phyloP scores from a whole-genome alignment of 257 asterid species.

The Petrea volubilis region DNA sequence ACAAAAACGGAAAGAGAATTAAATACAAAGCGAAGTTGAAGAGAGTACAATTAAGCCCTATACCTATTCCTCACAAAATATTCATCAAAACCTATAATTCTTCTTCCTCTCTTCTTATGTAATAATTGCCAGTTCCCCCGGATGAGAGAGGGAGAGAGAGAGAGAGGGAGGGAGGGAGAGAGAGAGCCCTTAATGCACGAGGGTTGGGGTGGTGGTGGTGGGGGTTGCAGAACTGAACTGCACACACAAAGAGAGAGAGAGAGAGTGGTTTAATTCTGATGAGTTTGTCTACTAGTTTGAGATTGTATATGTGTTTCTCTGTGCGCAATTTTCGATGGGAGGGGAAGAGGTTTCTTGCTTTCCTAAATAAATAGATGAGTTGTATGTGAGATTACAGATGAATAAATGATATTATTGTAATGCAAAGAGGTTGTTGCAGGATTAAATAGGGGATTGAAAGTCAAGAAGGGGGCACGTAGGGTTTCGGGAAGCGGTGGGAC shows the following conservation, averaged over 20 bases:
- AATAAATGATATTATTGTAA: slow-evolving; percentile 35
- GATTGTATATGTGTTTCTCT: not conserved
- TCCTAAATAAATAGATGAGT: slow-evolving; percentile 34
- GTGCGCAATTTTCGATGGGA: slow-evolving; percentile 31
- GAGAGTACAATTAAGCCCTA: slow-evolving; percentile 36
- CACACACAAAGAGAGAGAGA: slow-evolving; percentile 24
- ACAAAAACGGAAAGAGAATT: slow-evolving; percentile 46
- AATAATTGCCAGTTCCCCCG: slow-evolving; percentile 22
- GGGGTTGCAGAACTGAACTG: slow-evolving; percentile 14
- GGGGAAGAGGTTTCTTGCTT: slow-evolving; percentile 3
- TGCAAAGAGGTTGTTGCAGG: slow-evolving; percentile 48
- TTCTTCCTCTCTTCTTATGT: slow-evolving; percentile 24
- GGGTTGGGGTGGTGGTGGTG: slow-evolving; percentile 18
- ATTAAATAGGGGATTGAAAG: slow-evolving; percentile 50
- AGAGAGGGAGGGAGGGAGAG: slow-evolving; percentile 35
- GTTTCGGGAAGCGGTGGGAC: slow-evolving; percentile 50
- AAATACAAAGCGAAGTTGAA: slow-evolving; percentile 37
- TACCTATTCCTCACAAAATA: slow-evolving; percentile 19
- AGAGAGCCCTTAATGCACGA: slow-evolving; percentile 55
- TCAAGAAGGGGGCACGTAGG: slow-evolving; percentile 41
- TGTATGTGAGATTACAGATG: not conserved
- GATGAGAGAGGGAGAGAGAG: slow-evolving; percentile 52
- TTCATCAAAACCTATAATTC: slow-evolving; percentile 20
- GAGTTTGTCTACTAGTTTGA: slow-evolving; percentile 44
- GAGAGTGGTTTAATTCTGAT: slow-evolving; percentile 41